phyloP scores from a whole-genome alignment of 2,329 filamentous ascomycete genomes.

The Nemania abortiva region DNA sequence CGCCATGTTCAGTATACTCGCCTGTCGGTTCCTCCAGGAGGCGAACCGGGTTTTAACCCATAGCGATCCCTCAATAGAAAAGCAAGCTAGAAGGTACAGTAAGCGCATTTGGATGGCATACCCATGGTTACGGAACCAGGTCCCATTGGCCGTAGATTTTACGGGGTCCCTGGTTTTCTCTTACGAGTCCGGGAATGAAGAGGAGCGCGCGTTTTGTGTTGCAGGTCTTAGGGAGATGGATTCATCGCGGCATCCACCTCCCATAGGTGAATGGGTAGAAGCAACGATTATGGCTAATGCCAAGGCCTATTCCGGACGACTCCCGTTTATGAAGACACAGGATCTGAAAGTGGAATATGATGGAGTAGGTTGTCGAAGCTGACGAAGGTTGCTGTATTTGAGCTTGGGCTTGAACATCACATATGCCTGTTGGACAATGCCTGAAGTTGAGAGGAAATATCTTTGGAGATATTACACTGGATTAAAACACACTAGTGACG shows the following conservation, averaged over 20 bases:
- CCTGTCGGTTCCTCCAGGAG: conserved; percentile 43
- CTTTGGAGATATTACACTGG: conserved; percentile 7
- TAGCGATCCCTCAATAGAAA: conserved; percentile 36
- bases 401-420: neutral
- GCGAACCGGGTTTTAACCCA: conserved; percentile 42
- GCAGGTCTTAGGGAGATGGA: conserved; percentile 44
- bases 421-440: neutral
- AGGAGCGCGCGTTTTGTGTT: conserved; percentile 44
- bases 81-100: conserved; percentile 43
- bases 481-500: conserved; percentile 18
- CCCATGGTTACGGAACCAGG: conserved; percentile 44
- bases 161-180: conserved; percentile 46
- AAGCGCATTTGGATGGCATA: conserved; percentile 47
- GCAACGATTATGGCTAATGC: conserved; percentile 48
- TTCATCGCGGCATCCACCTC: conserved; percentile 45
- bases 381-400: conserved; percentile 16
- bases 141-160: conserved; percentile 46
- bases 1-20: conserved; percentile 44
- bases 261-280: conserved; percentile 47
- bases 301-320: conserved; percentile 47
- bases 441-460: neutral
- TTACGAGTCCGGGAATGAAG: conserved; percentile 46
- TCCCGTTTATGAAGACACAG: conserved; percentile 46
- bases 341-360: conserved; percentile 45
- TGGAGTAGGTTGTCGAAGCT: conserved; percentile 47